Percentiles rank a stretch among this genome's conserved stretches.
phyloP scores from a whole-genome alignment of 2,329 filamentous ascomycete genomes.

The Teratosphaeriaceae sp. region DNA sequence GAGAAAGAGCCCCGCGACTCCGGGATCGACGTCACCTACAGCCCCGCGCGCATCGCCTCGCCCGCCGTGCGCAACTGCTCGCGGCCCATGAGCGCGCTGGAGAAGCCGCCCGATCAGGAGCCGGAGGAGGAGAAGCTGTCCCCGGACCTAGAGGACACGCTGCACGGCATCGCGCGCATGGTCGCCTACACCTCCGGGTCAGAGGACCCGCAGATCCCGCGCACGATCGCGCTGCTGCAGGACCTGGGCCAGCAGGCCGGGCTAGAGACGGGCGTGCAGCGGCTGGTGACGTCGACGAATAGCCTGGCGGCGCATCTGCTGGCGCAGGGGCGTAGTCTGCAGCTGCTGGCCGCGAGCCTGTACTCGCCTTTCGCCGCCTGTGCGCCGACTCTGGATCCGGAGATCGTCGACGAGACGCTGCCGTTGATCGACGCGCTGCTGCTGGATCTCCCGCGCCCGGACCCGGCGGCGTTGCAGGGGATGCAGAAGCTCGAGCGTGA shows the following conservation, averaged over 20 bases:
- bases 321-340: conserved; percentile 68
- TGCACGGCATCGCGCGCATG: conserved; percentile 28
- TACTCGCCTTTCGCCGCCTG: conserved; percentile 55
- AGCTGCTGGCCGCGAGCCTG: conserved; percentile 56
- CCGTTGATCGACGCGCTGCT: conserved; percentile 60
- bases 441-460: conserved; percentile 61
- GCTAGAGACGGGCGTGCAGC: conserved; percentile 27
- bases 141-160: conserved; percentile 28
- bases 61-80: conserved; percentile 25
- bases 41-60: conserved; percentile 13
- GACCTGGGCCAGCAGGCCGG: conserved; percentile 29
- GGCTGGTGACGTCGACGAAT: conserved; percentile 30
- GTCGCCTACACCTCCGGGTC: conserved; percentile 22
- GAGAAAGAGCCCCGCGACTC: conserved; percentile 38
- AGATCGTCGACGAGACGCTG: conserved; percentile 61
- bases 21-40: conserved; percentile 39
- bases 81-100: conserved; percentile 19
- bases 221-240: conserved; percentile 26
- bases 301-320: conserved; percentile 62
- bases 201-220: conserved; percentile 27
- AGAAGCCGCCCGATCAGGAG: conserved; percentile 19
- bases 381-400: conserved; percentile 56
- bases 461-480: conserved; percentile 57
- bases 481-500: conserved; percentile 61
- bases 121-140: conserved; percentile 49